Evolutionary conservation across 2,329 filamentous ascomycete genomes (phyloP).

Genomic region (Ophiosphaerella korrae): DNA sequence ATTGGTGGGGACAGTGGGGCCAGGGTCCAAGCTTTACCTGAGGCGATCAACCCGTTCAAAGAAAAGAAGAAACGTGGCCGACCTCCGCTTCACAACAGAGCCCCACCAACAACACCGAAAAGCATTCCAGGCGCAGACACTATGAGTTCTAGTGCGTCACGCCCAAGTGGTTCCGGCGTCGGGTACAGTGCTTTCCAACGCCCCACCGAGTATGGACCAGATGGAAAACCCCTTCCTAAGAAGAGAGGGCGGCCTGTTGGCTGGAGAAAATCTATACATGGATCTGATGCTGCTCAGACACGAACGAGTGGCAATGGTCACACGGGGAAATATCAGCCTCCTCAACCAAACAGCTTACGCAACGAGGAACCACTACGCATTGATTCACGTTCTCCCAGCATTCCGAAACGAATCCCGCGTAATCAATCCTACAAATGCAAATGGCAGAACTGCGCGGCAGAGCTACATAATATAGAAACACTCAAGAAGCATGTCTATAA

Average conservation of each 20-base stretch:
- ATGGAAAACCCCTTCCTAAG: conserved; percentile 46
- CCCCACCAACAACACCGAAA: conserved; percentile 21
- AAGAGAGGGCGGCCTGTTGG: conserved; percentile 57
- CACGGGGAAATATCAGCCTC: conserved; percentile 18
- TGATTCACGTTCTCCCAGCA: conserved; percentile 40
- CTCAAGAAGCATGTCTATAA: conserved; percentile 65
- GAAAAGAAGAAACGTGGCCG: conserved; percentile 40
- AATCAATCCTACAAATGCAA: conserved; percentile 61
- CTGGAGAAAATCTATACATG: conserved; percentile 56
- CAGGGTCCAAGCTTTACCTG: conserved; percentile 35
- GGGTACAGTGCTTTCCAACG: conserved; percentile 53
- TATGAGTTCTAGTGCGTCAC: conserved; percentile 37
- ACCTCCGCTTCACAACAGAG: conserved; percentile 36
- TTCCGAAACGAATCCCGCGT: conserved; percentile 30
- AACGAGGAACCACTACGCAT: conserved; percentile 34
- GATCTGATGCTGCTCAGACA: conserved; percentile 36
- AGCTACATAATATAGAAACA: conserved; percentile 66
- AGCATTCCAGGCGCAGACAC: conserved; percentile 13
- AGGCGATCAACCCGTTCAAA: conserved; percentile 40
- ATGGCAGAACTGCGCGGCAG: conserved; percentile 62
- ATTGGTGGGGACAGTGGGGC: conserved; percentile 27
- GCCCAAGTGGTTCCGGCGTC: conserved; percentile 22
- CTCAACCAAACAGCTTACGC: conserved; percentile 33
- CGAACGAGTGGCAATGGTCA: conserved; percentile 28
- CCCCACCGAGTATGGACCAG: conserved; percentile 30